A percentile compares a stretch with the other conserved stretches of the same genome.
Evolutionary conservation across 2,329 filamentous ascomycete genomes (phyloP).

Genomic region (Diplodia mutila): DNA sequence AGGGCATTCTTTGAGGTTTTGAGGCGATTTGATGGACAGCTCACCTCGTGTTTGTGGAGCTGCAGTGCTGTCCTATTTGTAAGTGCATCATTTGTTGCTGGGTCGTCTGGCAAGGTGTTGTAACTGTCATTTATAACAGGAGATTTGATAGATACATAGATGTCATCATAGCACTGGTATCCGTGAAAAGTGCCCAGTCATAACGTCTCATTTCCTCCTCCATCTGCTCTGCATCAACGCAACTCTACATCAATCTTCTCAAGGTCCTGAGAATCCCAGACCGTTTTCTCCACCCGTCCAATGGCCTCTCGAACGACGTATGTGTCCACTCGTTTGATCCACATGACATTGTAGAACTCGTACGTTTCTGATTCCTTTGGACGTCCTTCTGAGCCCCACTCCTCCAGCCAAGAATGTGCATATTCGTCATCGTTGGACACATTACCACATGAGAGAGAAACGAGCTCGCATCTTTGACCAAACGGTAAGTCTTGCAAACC

Average conservation of each 20-base stretch:
- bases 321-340: neutral
- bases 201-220: too few species aligned
- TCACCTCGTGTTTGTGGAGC: too few species aligned
- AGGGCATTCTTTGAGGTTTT: too few species aligned
- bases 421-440: neutral
- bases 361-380: neutral
- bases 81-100: too few species aligned
- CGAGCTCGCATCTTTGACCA: neutral
- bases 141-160: too few species aligned
- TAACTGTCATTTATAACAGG: too few species aligned
- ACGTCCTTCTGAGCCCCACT: neutral
- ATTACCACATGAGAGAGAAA: neutral
- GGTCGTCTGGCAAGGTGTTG: too few species aligned
- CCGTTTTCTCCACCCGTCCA: neutral
- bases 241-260: neutral
- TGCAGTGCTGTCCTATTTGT: too few species aligned
- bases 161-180: too few species aligned
- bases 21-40: too few species aligned
- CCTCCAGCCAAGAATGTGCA: neutral
- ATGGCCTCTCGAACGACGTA: neutral
- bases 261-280: neutral
- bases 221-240: neutral
- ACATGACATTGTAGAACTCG: slow-evolving; percentile 1
- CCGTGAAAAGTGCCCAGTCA: too few species aligned
- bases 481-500: neutral